These are phyloP conservation scores for Suhomyces panamericanus DNA, from an alignment of 1,139 yeast species.

Conservation along the genomic window DNA sequence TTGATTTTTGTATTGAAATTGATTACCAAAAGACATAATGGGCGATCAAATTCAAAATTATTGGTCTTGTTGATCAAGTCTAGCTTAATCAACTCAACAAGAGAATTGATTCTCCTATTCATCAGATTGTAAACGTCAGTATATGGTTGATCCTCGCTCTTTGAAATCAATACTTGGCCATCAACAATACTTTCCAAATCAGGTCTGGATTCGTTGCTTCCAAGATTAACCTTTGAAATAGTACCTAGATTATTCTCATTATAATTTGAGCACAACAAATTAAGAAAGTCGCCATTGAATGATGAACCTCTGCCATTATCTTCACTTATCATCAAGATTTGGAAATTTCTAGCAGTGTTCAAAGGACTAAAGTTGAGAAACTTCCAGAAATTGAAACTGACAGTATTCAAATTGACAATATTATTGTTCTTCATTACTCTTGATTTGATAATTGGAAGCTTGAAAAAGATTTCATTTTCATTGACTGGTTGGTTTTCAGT, in stretches of 20 bases:
- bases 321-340: slow-evolving; percentile 50
- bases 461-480: slow-evolving; percentile 24
- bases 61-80: slow-evolving; percentile 46
- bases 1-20: slow-evolving; percentile 46
- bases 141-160: slow-evolving; percentile 20
- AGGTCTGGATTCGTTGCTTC: slow-evolving; percentile 31
- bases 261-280: slow-evolving; percentile 44
- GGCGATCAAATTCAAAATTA: slow-evolving; percentile 45
- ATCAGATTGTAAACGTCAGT: slow-evolving; percentile 33
- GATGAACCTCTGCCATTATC: slow-evolving; percentile 16
- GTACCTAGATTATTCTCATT: slow-evolving; percentile 51
- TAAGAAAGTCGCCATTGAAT: slow-evolving; percentile 34
- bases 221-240: slow-evolving; percentile 34
- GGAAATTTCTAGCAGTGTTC: slow-evolving; percentile 50
- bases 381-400: slow-evolving; percentile 54
- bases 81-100: slow-evolving; percentile 38
- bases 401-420: slow-evolving; percentile 37
- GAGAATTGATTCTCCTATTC: slow-evolving; percentile 29
- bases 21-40: slow-evolving; percentile 48
- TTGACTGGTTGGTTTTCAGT: slow-evolving; percentile 3
- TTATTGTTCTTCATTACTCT: slow-evolving; percentile 31
- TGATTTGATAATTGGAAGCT: slow-evolving; percentile 28
- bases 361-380: slow-evolving; percentile 57
- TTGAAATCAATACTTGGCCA: slow-evolving; percentile 34
- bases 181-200: slow-evolving; percentile 35